phyloP scores from a whole-genome alignment of 1,284 basidiomycete species.

The Puccinia hordei region DNA sequence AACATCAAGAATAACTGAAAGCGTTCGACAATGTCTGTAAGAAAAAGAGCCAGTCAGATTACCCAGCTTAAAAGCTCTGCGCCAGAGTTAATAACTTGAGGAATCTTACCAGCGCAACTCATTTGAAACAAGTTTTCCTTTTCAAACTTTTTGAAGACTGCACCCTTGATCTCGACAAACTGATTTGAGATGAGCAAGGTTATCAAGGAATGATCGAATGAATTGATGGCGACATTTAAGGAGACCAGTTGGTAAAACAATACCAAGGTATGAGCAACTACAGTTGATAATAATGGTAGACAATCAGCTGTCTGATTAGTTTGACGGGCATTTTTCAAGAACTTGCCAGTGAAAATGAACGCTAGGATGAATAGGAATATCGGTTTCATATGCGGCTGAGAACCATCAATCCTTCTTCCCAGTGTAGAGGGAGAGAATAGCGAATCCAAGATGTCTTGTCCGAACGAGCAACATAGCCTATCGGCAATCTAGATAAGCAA shows the following conservation, averaged over 20 bases:
- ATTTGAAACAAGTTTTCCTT: conserved; percentile 99
- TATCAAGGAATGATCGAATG: conserved; percentile 92
- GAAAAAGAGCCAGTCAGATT: background rate
- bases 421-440: conserved; percentile 90
- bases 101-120: conserved; percentile 77
- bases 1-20: conserved; percentile 93
- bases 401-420: conserved; percentile 64
- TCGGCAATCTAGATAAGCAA: conserved; percentile 76
- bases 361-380: conserved; percentile 82
- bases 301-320: background rate
- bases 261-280: conserved; percentile 86
- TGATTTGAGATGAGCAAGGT: conserved; percentile 96
- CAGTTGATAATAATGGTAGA: background rate
- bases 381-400: conserved; percentile 67
- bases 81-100: background rate
- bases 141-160: conserved; percentile 98
- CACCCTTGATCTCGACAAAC: conserved; percentile 99
- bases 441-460: conserved; percentile 95
- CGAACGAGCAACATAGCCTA: conserved; percentile 90
- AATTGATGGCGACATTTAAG: conserved; percentile 96
- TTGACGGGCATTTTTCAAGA: background rate
- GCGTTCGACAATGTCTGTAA: conserved; percentile 90
- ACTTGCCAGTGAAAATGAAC: conserved; percentile 77
- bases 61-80: conserved; percentile 14
- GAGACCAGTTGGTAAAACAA: conserved; percentile 96